Conservation (phyloP, 345 rosid species). For the Turritis glabra region DNA sequence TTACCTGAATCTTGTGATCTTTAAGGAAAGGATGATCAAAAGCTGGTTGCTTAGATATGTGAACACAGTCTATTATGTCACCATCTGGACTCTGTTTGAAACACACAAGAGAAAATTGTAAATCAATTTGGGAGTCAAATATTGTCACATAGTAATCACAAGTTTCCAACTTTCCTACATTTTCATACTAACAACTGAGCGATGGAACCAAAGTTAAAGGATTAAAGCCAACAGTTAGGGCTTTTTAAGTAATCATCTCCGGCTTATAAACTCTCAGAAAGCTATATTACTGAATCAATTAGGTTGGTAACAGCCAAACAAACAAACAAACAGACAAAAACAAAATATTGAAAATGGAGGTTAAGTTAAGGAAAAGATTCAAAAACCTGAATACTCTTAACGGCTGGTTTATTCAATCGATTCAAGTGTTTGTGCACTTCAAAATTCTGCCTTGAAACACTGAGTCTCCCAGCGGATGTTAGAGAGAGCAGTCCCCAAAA, state of each 20-base stretch:
- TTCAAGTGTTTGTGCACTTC: slow-evolving; percentile 83
- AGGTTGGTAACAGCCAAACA: slow-evolving; percentile 21
- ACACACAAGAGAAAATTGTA: slow-evolving; percentile 20
- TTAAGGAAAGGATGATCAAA: slow-evolving; percentile 76
- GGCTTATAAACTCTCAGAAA: slow-evolving; percentile 10
- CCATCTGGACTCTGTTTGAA: slow-evolving; percentile 61
- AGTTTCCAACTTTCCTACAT: slow-evolving; percentile 29
- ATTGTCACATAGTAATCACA: slow-evolving; percentile 2
- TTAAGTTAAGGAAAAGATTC: background rate
- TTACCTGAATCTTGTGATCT: slow-evolving; percentile 78
- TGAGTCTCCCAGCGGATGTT: slow-evolving; percentile 57
- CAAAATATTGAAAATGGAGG: background rate
- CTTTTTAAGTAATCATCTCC: background rate
- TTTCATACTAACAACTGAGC: slow-evolving; percentile 17
- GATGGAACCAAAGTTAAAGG: background rate
- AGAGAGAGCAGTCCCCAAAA: slow-evolving; percentile 50
- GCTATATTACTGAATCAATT: background rate
- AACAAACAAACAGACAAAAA: slow-evolving; percentile 13
- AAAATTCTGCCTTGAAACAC: slow-evolving; percentile 63
- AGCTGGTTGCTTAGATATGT: slow-evolving; percentile 66
- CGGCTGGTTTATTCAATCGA: slow-evolving; percentile 78
- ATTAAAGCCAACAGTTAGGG: background rate
- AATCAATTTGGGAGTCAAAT: background rate
- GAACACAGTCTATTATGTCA: slow-evolving; percentile 66
- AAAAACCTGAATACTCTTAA: slow-evolving; percentile 66